phyloP scores from a whole-genome alignment of 1,139 yeast genomes.

The Candida albicans region DNA sequence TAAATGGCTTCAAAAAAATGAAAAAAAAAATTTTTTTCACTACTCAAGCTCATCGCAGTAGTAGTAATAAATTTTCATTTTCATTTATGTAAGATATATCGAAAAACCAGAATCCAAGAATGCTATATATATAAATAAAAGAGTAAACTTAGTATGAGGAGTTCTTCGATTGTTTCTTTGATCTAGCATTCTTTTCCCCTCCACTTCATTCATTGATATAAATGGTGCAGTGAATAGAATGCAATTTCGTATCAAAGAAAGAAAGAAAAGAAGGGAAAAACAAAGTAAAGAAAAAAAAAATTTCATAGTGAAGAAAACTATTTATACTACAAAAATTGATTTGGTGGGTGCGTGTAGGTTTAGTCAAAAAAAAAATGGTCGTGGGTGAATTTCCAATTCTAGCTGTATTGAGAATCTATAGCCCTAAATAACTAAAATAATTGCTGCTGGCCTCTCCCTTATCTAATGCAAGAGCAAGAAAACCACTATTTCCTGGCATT shows the following conservation, averaged over 20 bases:
- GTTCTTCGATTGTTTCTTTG: constrained; percentile 24
- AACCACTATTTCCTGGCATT: no score
- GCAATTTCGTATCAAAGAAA: constrained; percentile 51
- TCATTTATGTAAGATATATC: constrained; percentile 21
- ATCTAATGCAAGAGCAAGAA: no score
- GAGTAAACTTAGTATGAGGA: constrained; percentile 41
- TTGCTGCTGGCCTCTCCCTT: no score
- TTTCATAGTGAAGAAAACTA: background rate
- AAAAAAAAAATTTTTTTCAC: no score
- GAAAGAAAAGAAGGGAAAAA: constrained; percentile 11
- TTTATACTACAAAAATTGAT: background rate
- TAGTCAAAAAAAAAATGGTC: no score
- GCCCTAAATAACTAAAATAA: no score
- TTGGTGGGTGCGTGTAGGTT: background rate
- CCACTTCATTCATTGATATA: constrained; percentile 46
- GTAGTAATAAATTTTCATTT: background rate
- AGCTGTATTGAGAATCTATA: no score
- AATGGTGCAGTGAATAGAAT: constrained; percentile 63
- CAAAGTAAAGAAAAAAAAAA: constrained; percentile 3
- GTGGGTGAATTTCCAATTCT: no score
- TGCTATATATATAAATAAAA: constrained; percentile 18
- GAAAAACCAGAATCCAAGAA: constrained; percentile 41
- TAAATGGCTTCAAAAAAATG: no score
- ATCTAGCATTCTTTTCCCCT: constrained; percentile 47
- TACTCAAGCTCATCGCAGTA: no score